Percentiles rank a stretch among this genome's conserved stretches.
phyloP scores from a whole-genome alignment of 495 filamentous ascomycete genomes.

The Hamigera avellanea region DNA sequence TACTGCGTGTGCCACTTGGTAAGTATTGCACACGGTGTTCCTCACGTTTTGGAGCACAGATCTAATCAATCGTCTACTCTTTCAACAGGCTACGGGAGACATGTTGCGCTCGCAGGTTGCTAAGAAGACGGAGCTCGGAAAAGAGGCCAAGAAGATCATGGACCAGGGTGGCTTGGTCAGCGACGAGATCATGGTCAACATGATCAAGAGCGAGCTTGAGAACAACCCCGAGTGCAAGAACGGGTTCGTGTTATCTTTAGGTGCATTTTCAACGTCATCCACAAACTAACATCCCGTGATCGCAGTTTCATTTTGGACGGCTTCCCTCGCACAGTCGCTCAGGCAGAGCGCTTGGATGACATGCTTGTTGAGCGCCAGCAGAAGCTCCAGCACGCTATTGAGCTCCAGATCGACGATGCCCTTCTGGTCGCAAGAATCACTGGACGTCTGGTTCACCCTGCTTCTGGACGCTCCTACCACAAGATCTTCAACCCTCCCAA shows the following conservation, averaged over 20 bases:
- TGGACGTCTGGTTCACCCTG: conserved; percentile 89
- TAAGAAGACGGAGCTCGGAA: conserved; percentile 89
- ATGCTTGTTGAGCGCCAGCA: conserved; percentile 70
- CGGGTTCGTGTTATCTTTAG: conserved; percentile 41
- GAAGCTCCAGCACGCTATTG: conserved; percentile 83
- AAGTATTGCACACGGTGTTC: conserved; percentile 29
- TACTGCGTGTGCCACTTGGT: conserved; percentile 95
- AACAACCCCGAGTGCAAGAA: conserved; percentile 92
- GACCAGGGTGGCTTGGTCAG: conserved; percentile 94
- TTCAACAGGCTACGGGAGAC: conserved; percentile 81
- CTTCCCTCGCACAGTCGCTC: conserved; percentile 91
- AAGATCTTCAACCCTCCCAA: conserved; percentile 98
- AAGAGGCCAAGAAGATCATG: conserved; percentile 99
- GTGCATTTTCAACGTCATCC: neutral
- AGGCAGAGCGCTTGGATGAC: conserved; percentile 85
- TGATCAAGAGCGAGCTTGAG: conserved; percentile 96
- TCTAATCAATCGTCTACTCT: conserved; percentile 5
- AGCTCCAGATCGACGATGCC: conserved; percentile 91
- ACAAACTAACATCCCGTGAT: conserved; percentile 9
- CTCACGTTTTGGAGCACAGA: neutral
- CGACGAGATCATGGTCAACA: conserved; percentile 97
- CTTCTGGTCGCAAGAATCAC: conserved; percentile 94
- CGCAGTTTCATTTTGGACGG: conserved; percentile 95
- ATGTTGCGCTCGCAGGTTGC: conserved; percentile 98
- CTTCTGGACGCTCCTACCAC: conserved; percentile 94